Evolutionary conservation across 129 eudicot species (phyloP).

Genomic region (Logfia minima): DNA sequence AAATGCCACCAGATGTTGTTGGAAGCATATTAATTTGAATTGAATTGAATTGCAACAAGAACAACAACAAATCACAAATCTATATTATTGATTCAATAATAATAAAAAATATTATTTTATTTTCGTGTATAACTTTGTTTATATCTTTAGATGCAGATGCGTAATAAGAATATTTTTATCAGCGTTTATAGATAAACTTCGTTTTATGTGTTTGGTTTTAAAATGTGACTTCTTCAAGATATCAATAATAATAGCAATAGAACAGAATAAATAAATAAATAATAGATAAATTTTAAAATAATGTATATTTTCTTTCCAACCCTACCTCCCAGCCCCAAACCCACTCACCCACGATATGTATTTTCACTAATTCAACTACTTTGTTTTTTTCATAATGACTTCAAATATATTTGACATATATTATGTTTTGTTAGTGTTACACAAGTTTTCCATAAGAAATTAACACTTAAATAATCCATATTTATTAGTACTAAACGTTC

Average conservation of each 20-base stretch:
- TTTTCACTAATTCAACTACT: conserved; percentile 29
- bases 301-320: conserved; percentile 6
- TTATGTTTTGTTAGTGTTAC: conserved; percentile 9
- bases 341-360: conserved; percentile 24
- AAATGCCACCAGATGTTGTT: conserved; percentile 49
- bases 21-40: conserved; percentile 30
- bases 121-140: not conserved
- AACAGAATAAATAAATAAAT: not conserved
- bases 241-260: not conserved
- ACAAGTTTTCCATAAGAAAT: conserved; percentile 18
- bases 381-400: conserved; percentile 33
- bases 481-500: not conserved
- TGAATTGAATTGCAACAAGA: conserved; percentile 17
- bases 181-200: too few species aligned
- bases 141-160: not conserved
- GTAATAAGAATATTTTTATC: not conserved
- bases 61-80: conserved; percentile 9
- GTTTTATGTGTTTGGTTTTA: too few species aligned
- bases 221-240: not conserved
- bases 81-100: conserved; percentile 6
- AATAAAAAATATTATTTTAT: not conserved
- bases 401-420: not conserved
- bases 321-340: conserved; percentile 7
- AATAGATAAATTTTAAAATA: not conserved
- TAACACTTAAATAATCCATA: not conserved